These are phyloP conservation scores for Nakataea oryzae DNA, from an alignment of 2,329 filamentous ascomycete species.

Conservation along the genomic window DNA sequence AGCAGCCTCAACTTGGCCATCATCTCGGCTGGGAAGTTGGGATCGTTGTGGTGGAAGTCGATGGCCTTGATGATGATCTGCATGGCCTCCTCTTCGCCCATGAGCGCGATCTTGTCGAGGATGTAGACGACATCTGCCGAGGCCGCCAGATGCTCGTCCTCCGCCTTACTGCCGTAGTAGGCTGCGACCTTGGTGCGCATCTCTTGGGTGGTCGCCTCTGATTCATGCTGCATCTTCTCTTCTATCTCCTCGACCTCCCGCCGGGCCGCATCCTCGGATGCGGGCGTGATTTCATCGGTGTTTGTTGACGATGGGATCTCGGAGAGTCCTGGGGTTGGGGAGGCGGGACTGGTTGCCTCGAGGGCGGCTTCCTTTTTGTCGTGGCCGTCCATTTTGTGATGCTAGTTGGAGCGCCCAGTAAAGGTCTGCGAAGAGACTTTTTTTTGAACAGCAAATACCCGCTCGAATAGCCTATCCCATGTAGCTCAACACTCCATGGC, in stretches of 20 bases:
- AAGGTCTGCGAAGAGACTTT: not conserved
- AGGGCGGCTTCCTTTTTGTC: not conserved
- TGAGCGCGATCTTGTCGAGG: conserved; percentile 26
- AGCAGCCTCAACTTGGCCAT: conserved; percentile 26
- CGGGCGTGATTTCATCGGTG: not conserved
- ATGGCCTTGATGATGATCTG: conserved; percentile 26
- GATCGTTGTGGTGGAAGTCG: conserved; percentile 30
- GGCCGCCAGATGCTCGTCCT: not conserved
- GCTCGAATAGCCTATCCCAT: not conserved
- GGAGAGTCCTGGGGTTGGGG: not conserved
- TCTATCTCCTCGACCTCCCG: not conserved
- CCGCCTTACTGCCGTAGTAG: conserved; percentile 2
- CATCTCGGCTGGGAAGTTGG: conserved; percentile 32
- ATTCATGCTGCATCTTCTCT: not conserved
- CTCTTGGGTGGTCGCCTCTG: not conserved
- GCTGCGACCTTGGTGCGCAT: conserved; percentile 1
- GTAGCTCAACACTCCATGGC: not conserved
- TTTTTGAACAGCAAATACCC: not conserved
- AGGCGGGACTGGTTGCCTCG: not conserved
- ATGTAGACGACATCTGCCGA: conserved; percentile 17
- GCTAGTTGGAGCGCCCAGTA: not conserved
- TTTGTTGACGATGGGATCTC: not conserved
- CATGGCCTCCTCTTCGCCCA: conserved; percentile 29
- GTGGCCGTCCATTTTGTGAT: not conserved
- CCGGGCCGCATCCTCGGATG: not conserved